phyloP scores from a whole-genome alignment of 345 rosid species.

The Pugionium dolabratum region DNA sequence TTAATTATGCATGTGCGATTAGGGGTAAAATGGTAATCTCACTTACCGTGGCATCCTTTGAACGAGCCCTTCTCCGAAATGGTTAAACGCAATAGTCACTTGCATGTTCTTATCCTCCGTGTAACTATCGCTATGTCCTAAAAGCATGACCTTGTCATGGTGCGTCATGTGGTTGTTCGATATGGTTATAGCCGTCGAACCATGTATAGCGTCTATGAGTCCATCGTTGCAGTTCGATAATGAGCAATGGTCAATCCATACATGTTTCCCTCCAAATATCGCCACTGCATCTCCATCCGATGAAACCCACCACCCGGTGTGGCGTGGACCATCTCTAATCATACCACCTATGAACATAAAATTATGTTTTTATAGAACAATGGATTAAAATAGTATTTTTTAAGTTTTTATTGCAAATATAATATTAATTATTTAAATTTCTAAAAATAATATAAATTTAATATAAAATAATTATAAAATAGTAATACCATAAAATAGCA shows the following conservation, averaged over 20 bases:
- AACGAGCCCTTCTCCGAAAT: conserved; percentile 45
- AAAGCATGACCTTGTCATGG: conserved; percentile 80
- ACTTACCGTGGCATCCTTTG: conserved; percentile 82
- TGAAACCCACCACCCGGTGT: conserved; percentile 53
- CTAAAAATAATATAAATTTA: too few relatives aligned
- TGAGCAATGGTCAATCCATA: conserved; percentile 82
- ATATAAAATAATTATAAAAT: too few relatives aligned
- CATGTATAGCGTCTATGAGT: conserved; percentile 73
- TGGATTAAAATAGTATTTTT: too few relatives aligned
- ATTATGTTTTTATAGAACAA: neutral
- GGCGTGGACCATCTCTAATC: conserved; percentile 58
- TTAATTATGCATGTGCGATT: neutral
- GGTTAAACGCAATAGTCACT: conserved; percentile 80
- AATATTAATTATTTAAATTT: too few relatives aligned
- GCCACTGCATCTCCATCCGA: conserved; percentile 76
- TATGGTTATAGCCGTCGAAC: conserved; percentile 77
- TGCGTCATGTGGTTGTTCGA: conserved; percentile 83
- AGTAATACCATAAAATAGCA: too few relatives aligned
- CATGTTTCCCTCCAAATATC: conserved; percentile 52
- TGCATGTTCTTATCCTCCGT: conserved; percentile 73
- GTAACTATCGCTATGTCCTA: conserved; percentile 71
- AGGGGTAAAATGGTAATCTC: conserved; percentile 1
- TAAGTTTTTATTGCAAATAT: too few relatives aligned
- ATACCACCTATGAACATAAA: conserved; percentile 31
- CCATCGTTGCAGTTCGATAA: conserved; percentile 76